A percentile compares a stretch with the other conserved stretches of the same genome.
Conservation (phyloP, 1,284 basidiomycete genomes). For the Apiotrichum mycotoxinovorans region DNA sequence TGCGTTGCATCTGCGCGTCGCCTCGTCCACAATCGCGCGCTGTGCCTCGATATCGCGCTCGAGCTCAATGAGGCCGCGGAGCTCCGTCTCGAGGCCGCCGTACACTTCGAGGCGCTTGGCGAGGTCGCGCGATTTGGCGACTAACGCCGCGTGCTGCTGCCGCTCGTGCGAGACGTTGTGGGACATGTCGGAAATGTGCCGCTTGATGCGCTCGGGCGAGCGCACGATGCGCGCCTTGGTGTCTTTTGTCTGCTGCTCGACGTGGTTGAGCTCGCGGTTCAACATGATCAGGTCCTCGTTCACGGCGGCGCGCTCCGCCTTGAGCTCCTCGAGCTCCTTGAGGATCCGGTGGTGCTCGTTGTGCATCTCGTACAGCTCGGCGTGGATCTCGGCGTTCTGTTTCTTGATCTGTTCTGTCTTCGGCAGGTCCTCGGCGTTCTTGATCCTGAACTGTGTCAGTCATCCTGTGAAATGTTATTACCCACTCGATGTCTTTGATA, state of each 20-base stretch:
- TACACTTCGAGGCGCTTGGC: constrained; percentile 68
- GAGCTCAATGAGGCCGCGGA: constrained; percentile 43
- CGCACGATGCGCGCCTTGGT: constrained; percentile 73
- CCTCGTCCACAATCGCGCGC: constrained; percentile 58
- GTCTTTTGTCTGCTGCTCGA: constrained; percentile 53
- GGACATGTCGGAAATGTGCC: constrained; percentile 70
- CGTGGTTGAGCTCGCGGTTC: constrained; percentile 23
- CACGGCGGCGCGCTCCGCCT: constrained; percentile 54
- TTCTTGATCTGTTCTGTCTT: constrained; percentile 62
- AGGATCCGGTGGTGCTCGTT: constrained; percentile 59
- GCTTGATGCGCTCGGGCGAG: constrained; percentile 77
- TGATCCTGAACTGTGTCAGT: constrained; percentile 38
- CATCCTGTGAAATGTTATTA: constrained; percentile 7
- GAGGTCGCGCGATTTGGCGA: constrained; percentile 69
- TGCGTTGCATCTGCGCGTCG: constrained; percentile 62
- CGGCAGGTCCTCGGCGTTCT: constrained; percentile 67
- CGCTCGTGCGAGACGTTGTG: constrained; percentile 61
- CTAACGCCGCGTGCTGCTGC: constrained; percentile 57
- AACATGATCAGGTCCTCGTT: constrained; percentile 32
- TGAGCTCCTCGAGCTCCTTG: constrained; percentile 62
- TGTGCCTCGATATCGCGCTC: constrained; percentile 61
- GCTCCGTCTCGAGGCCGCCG: constrained; percentile 64
- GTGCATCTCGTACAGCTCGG: constrained; percentile 48
- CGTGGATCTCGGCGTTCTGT: constrained; percentile 55
- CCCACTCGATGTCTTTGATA: constrained; percentile 64